Base-by-base conservation (phyloP, 768 basidiomycete genomes). In the Leccinum incarnatum region DNA sequence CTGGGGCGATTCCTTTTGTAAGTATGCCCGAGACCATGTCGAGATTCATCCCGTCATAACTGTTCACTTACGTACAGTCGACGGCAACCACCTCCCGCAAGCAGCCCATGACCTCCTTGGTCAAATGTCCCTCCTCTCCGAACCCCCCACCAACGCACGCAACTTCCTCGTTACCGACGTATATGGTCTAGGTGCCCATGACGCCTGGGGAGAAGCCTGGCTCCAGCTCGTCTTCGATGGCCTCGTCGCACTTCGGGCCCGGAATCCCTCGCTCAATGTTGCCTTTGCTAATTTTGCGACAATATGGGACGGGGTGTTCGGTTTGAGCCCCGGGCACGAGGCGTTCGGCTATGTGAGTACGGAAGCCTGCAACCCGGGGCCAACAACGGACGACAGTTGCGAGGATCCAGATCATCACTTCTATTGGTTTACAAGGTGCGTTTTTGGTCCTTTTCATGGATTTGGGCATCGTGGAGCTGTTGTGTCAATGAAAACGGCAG, bases 401-500 rank as follows among this genome's bases (percentile, higher is more conserved):
- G 27, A 27, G 27, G 27, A 27, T 27, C 7, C 27, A 27, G 27
- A 27, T 36, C 80, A 79, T 62, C 75, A 75, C 51, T 84, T 83
- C 58, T 82, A 83, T 62, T 83, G 81, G 79, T 78, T 83, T 23
- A 68, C 70, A 40, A 76, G 78, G 82, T 83, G 57, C 51, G 78
- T 68, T 29, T 2, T 2, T 29, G 30, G 30, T 30, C 10, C 0
- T 30, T 2, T 15, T 32, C 21, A 1, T 10, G 34, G 7, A 2
- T 29, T 36, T 25, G 25, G 48, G 51, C 1, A 9, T 30, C 23
- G 17, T 29, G 1, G 47, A 17, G 8, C 54, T 64, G 27, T 54
- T 53, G 9, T 2, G 12, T 55, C 5, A 3, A 30, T 15, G 4
- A 49, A 40, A 23, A 48, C 5, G 25, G 48, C 58, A 81, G 82